These are phyloP conservation scores for Telopea speciosissima DNA, from an alignment of 177 flowering plant species.

Conservation along the genomic window DNA sequence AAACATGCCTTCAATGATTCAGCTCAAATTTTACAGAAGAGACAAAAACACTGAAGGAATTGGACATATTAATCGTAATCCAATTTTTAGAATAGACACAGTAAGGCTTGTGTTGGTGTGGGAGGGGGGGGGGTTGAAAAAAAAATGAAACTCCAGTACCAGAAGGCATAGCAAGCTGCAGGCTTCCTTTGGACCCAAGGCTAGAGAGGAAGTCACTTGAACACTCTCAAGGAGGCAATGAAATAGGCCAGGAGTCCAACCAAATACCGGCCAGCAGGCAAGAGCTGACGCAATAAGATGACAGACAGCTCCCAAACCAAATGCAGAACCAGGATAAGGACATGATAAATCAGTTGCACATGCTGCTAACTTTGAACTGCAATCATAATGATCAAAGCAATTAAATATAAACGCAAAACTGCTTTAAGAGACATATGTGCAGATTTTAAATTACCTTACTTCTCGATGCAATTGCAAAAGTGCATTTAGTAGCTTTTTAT, in stretches of 20 bases:
- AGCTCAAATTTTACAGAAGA: too few relatives aligned
- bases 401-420: not conserved
- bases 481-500: slow-evolving; percentile 79
- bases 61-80: not conserved
- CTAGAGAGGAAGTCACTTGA: slow-evolving; percentile 60
- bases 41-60: not conserved
- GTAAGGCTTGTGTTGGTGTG: not conserved
- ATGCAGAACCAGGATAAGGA: slow-evolving; percentile 67
- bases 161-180: slow-evolving; percentile 81
- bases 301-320: slow-evolving; percentile 82
- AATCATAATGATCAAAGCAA: slow-evolving; percentile 15
- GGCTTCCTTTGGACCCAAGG: slow-evolving; percentile 94
- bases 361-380: slow-evolving; percentile 91
- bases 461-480: slow-evolving; percentile 82
- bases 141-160: slow-evolving; percentile 39
- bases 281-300: slow-evolving; percentile 86
- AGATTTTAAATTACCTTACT: slow-evolving; percentile 54
- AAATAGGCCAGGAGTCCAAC: slow-evolving; percentile 92
- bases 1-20: not conserved
- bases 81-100: not conserved
- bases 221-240: slow-evolving; percentile 64
- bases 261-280: slow-evolving; percentile 86
- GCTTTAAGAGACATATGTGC: slow-evolving; percentile 5
- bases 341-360: slow-evolving; percentile 68
- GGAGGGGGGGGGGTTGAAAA: slow-evolving; percentile 1